These are phyloP conservation scores for Skeletonema marinoi DNA, from an alignment of 108 stramenopile species.

Conservation along the genomic window DNA sequence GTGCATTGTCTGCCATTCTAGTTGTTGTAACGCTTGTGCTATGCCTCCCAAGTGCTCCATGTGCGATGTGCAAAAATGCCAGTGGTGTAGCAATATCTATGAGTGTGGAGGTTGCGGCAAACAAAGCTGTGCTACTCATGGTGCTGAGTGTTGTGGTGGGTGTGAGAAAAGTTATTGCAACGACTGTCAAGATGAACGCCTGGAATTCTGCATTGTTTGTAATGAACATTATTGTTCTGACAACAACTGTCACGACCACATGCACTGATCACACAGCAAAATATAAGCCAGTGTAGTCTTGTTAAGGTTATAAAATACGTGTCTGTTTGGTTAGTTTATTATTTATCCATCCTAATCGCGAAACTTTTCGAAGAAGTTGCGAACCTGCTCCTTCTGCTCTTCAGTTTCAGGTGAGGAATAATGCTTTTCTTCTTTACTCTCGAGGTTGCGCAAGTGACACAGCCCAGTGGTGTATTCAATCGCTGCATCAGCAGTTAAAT, in stretches of 20 bases:
- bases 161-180: neutral
- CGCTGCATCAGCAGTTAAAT: constrained; percentile 10
- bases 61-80: constrained; percentile 10
- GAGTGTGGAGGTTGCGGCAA: constrained; percentile 12
- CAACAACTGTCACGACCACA: neutral
- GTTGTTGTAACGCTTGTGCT: constrained; percentile 5
- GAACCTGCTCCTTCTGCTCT: constrained; percentile 24
- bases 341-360: neutral
- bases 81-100: constrained; percentile 20
- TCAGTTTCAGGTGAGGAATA: constrained; percentile 25
- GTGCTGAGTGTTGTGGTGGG: neutral
- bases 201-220: constrained; percentile 10
- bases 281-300: neutral
- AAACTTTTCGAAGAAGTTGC: constrained; percentile 6
- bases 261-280: neutral
- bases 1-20: constrained; percentile 3
- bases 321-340: too few relatives aligned
- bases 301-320: too few relatives aligned
- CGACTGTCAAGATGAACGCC: constrained; percentile 4
- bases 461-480: constrained; percentile 2
- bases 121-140: constrained; percentile 24
- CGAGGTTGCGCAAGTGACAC: constrained; percentile 2
- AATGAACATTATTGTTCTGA: constrained; percentile 7
- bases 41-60: constrained; percentile 10
- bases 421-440: neutral